phyloP scores from a whole-genome alignment of 192 early-diverging fungal species.

The Neocallimastix lanati region DNA sequence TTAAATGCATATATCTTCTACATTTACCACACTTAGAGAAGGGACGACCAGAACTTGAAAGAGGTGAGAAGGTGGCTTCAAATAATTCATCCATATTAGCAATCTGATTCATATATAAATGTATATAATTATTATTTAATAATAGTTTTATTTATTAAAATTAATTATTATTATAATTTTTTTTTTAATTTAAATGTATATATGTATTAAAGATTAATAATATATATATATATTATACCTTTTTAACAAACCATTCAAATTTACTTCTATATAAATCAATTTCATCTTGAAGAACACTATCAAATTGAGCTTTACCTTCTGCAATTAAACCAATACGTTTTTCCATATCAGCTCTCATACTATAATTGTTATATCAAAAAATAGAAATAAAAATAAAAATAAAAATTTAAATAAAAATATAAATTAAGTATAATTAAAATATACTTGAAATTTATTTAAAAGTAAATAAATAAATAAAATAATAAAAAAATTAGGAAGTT shows the following conservation, averaged over 20 bases:
- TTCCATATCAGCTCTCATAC: constrained; percentile 25
- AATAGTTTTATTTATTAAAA: too few species aligned
- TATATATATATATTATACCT: background rate
- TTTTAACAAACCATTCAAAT: constrained; percentile 15
- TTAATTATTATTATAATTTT: too few species aligned
- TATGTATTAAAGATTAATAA: too few species aligned
- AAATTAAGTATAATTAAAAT: too few species aligned
- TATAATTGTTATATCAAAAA: constrained; percentile 4
- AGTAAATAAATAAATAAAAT: too few species aligned
- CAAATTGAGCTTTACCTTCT: constrained; percentile 8
- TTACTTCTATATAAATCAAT: constrained; percentile 18
- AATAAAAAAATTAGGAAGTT: background rate
- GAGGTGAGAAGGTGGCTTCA: constrained; percentile 29
- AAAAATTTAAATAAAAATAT: too few species aligned
- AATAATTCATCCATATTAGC: constrained; percentile 24
- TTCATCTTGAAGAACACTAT: constrained; percentile 16
- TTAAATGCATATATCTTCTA: constrained; percentile 26
- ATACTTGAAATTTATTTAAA: too few species aligned
- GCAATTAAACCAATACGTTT: constrained; percentile 26
- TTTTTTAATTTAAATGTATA: too few species aligned
- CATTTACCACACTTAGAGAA: constrained; percentile 30
- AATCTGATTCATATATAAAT: too few species aligned
- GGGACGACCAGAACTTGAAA: constrained; percentile 18
- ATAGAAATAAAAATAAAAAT: background rate
- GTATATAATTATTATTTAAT: too few species aligned